Conservation (phyloP, 164 flowering plant species). For the Brasenia schreberi region DNA sequence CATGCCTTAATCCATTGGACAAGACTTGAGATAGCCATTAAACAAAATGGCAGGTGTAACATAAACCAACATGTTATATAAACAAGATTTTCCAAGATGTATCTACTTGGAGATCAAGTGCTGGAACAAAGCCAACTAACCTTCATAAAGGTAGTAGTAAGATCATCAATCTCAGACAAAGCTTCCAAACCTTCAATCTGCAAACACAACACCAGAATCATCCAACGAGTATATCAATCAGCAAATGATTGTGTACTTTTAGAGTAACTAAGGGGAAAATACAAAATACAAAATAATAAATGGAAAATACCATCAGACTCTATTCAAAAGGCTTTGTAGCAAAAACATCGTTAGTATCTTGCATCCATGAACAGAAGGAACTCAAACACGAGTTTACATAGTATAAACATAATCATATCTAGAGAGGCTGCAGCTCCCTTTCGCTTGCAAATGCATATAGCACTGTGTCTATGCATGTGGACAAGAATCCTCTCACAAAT, state of each 20-base stretch:
- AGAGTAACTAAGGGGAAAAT: too few relatives aligned
- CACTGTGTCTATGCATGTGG: too few relatives aligned
- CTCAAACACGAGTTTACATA: neutral
- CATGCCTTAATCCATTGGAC: neutral
- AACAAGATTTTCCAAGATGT: neutral
- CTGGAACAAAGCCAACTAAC: constrained; percentile 14
- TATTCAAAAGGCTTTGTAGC: neutral
- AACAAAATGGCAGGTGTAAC: neutral
- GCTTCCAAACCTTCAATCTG: constrained; percentile 36
- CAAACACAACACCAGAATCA: constrained; percentile 4
- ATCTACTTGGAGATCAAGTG: neutral
- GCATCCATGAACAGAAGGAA: neutral
- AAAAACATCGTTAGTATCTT: too few relatives aligned
- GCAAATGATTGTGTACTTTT: too few relatives aligned
- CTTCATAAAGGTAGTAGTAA: constrained; percentile 50
- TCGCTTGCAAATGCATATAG: too few relatives aligned
- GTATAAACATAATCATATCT: neutral
- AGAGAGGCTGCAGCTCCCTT: neutral
- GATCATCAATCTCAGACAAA: constrained; percentile 50
- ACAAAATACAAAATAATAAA: too few relatives aligned
- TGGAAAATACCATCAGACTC: neutral
- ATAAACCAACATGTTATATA: neutral
- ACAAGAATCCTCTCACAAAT: too few relatives aligned
- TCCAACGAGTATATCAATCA: too few relatives aligned
- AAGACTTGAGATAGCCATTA: neutral